A percentile compares a stretch with the other conserved stretches of the same genome.
Conservation (phyloP, 805 yeast genomes). For the Monosporozyma unispora region DNA sequence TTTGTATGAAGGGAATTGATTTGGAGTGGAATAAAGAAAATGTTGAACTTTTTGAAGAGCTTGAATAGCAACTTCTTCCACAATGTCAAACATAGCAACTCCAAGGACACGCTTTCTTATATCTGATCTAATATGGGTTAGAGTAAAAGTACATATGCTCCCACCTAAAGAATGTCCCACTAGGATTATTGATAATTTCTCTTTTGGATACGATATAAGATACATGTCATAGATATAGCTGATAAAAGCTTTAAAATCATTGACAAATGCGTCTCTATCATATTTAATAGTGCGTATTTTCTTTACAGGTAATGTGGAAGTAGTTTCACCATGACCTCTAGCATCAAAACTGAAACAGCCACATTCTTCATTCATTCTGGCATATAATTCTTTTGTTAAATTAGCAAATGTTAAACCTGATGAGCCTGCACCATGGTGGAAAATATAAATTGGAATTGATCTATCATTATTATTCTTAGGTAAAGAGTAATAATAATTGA, state of each 20-base stretch:
- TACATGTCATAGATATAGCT: background rate
- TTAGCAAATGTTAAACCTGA: constrained; percentile 68
- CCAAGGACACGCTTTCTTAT: constrained; percentile 43
- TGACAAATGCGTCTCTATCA: constrained; percentile 42
- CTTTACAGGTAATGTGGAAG: background rate
- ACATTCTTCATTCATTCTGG: constrained; percentile 33
- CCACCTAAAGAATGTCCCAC: constrained; percentile 95
- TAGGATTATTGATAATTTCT: constrained; percentile 37
- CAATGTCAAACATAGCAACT: constrained; percentile 75
- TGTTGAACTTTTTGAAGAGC: constrained; percentile 58
- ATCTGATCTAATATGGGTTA: constrained; percentile 20
- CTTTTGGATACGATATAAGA: background rate
- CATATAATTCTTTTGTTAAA: constrained; percentile 33
- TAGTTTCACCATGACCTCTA: constrained; percentile 73
- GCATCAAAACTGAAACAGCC: constrained; percentile 71
- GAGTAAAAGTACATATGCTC: constrained; percentile 56
- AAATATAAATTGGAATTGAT: constrained; percentile 50
- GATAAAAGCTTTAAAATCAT: constrained; percentile 41
- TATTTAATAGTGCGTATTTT: constrained; percentile 22
- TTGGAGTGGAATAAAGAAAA: constrained; percentile 63
- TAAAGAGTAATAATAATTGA: constrained; percentile 50
- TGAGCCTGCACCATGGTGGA: constrained; percentile 96
- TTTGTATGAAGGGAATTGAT: constrained; percentile 39
- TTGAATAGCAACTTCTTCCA: constrained; percentile 81
- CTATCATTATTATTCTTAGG: constrained; percentile 32